A percentile compares a stretch with the other conserved stretches of the same genome.
Conservation (phyloP, 768 basidiomycete species). For the Agrocybe pediades region DNA sequence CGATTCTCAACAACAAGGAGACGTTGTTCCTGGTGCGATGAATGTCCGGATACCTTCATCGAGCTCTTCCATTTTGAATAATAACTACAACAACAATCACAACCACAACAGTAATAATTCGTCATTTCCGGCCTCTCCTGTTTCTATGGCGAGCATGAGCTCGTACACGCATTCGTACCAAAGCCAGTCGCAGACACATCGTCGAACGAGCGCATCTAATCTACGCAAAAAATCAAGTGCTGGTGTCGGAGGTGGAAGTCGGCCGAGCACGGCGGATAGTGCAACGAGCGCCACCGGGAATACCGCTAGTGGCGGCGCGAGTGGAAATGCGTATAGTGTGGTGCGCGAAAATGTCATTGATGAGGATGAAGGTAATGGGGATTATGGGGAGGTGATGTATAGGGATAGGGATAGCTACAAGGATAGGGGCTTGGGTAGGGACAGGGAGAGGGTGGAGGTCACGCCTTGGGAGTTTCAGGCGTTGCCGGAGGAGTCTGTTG, state of each 20-base stretch:
- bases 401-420: background rate
- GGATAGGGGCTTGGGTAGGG: background rate
- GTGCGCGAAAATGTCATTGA: background rate
- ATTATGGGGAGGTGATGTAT: background rate
- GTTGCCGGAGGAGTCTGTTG: background rate
- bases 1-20: background rate
- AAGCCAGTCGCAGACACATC: background rate
- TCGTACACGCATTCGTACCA: background rate
- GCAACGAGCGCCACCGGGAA: constrained; percentile 4
- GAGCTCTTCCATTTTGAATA: background rate
- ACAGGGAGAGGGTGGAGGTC: constrained; percentile 24
- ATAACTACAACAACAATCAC: no score
- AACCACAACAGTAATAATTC: no score
- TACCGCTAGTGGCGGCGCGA: background rate
- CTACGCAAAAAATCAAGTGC: background rate
- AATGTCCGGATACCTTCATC: background rate
- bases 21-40: background rate
- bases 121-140: background rate
- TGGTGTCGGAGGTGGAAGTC: constrained; percentile 7
- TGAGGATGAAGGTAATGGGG: background rate
- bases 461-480: constrained; percentile 31
- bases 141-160: background rate
- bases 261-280: constrained; percentile 28
- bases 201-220: background rate
- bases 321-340: no score